Evolutionary conservation across 305 asterid species (phyloP), one percentile per base, ranked within the genome.

Genomic region (Solanum chacoense): DNA sequence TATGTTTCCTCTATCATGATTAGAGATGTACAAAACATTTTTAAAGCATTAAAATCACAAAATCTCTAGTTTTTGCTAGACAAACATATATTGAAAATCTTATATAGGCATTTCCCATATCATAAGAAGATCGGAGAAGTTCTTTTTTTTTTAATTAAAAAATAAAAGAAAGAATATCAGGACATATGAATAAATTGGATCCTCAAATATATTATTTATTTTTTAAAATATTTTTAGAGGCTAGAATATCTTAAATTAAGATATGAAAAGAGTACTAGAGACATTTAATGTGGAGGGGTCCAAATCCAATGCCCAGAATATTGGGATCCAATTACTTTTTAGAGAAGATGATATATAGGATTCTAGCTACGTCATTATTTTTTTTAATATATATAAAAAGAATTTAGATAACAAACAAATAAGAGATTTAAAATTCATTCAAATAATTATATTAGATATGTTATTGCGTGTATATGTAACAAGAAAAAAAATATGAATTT

Each of bases 281-380:
- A 81, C 72, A 81, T 42, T 50, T 45, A 81, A 29, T 81, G 28
- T 45, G 72, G 22, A 24, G 71, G 86, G 72, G 20, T 50, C 38
- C 69, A 81, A 45, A 28, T 28, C 86, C 71, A 59, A 28, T 11
- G 37, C 36, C 71, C 22, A 24, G 40, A 85, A 85, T 31, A 75
- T 36, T 37, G 38, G 81, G 36, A 85, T 85, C 83, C 86, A 85
- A 38, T 37, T 37, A 29, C 90, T 76, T 89, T 89, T 59, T 75
- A 3, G 37, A 36, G 90, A 85, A 59, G 86, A 26, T 63, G 88
- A 89, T 76, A 38, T 72, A 26, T 72, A 42, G 24, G 67, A 36
- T 35, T 29, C 31, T 34, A 63, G 20, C 85, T 71, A 81, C 4
- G 72, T 31, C 59, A 29, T 18, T 2, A 18, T 26, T 42, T 1